Evolutionary conservation across 495 filamentous ascomycete species (phyloP).

Genomic region (Neurospora tetrasperma): DNA sequence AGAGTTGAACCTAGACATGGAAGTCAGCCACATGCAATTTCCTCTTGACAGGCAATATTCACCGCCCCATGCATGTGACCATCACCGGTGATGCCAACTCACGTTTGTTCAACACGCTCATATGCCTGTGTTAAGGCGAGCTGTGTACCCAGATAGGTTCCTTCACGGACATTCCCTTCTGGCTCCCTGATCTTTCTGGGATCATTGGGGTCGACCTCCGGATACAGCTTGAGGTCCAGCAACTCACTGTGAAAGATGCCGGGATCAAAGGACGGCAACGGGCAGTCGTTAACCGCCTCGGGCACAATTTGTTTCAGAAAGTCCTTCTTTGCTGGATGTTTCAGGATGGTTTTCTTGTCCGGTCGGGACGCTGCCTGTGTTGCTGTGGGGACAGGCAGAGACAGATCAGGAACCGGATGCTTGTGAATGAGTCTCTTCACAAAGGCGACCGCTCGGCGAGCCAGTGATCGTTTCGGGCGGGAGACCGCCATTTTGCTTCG

Average conservation of each 20-base stretch:
- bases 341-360: constrained; percentile 17
- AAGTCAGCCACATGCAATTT: not conserved
- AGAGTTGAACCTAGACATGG: constrained; percentile 20
- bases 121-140: constrained; percentile 32
- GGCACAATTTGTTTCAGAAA: constrained; percentile 16
- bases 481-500: not conserved
- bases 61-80: not conserved
- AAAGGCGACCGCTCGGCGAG: constrained; percentile 4
- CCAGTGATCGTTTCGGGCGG: constrained; percentile 4
- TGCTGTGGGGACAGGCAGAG: constrained; percentile 13
- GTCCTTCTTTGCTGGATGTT: constrained; percentile 18
- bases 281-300: constrained; percentile 12
- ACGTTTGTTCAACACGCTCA: constrained; percentile 29
- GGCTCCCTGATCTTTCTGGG: constrained; percentile 11
- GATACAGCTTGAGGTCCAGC: constrained; percentile 19
- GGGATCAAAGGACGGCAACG: constrained; percentile 22
- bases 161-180: constrained; percentile 19
- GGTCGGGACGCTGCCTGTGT: constrained; percentile 7
- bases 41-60: not conserved
- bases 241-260: constrained; percentile 26
- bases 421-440: constrained; percentile 10
- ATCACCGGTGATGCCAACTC: constrained; percentile 3
- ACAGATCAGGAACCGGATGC: constrained; percentile 3
- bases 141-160: constrained; percentile 29
- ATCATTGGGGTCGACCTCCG: constrained; percentile 16